Base-by-base conservation (phyloP, 148 eudicot species). In the Oxyria digyna region DNA sequence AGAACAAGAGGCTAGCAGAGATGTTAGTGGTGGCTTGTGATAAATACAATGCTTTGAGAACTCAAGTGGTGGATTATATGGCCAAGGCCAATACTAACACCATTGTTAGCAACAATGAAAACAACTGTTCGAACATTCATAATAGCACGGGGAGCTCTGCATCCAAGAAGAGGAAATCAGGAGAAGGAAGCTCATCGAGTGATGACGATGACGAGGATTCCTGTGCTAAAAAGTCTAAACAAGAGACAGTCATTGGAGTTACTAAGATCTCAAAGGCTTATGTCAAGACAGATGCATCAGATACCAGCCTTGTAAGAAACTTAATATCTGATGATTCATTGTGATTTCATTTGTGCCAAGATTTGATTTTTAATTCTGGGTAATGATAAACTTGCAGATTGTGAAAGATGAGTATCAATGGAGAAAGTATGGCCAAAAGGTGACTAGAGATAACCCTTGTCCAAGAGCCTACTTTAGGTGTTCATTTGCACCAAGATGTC, bases 381-480 rank as follows among this genome's bases (percentile, higher is more conserved):
- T 24, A 7, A 17, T 45, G 13, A 45, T 45, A 6, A 18, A 45
- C 32, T 24, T 81, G 62, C 74, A 81, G 84, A 81, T 81, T 59
- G 77, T 81, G n/a, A 81, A 76, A 50, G 84, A 78, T 40, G 84
- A 78, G 17, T 81, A 75, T 33, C 81, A 75, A 71, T 81, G 84
- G 94, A 85, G 90, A 33, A 88, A 88, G 70, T 88, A 88, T 20
- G 94, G 94, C 3, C 94, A 88, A 63, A 88, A 88, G 77, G 89
- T 88, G 9, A 88, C 94, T 2, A 85, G 88, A 73, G 94, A 88
- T 74, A 88, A 88, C 52, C 94, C 94, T 64, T 85, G 76, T 67
- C 94, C 94, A 69, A 78, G 94, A 77, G 94, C 90, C 70, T 88
- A 88, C 80, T 88, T 85, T 78, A 88, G 82, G 69, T 88, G 94